Conservation (phyloP, 768 basidiomycete genomes). For the Amanita fuliginea region DNA sequence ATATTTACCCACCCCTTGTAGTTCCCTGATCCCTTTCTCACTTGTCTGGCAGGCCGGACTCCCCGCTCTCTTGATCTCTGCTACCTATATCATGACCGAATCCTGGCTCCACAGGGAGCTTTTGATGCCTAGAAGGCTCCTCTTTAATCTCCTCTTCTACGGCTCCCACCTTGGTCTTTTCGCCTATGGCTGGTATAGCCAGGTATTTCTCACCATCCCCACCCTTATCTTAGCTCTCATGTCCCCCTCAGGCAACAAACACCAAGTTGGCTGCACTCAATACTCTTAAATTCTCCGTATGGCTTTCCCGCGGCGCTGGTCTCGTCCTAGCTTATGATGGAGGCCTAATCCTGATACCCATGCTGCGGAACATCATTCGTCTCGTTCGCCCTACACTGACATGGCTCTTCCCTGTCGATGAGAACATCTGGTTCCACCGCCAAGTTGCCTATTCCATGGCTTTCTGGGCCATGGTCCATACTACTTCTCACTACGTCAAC, state of each 20-base stretch:
- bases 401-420: constrained; percentile 87
- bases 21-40: constrained; percentile 11
- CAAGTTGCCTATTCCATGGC: constrained; percentile 93
- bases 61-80: constrained; percentile 15
- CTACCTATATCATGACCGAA: constrained; percentile 41
- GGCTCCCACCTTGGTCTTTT: constrained; percentile 67
- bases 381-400: constrained; percentile 68
- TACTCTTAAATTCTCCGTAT: constrained; percentile 71
- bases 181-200: constrained; percentile 81
- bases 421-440: constrained; percentile 93
- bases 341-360: constrained; percentile 76
- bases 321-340: constrained; percentile 84
- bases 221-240: background rate
- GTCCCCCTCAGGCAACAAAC: constrained; percentile 41
- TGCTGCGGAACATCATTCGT: constrained; percentile 83
- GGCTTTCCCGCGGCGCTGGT: constrained; percentile 86
- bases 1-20: constrained; percentile 14
- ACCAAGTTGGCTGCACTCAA: constrained; percentile 64
- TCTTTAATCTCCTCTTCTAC: constrained; percentile 74
- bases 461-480: constrained; percentile 89
- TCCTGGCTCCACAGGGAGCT: constrained; percentile 69
- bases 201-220: constrained; percentile 32
- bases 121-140: constrained; percentile 47
- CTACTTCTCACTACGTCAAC: constrained; percentile 89
- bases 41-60: constrained; percentile 47